These are phyloP conservation scores for Chlamydomonas incerta DNA, from an alignment of 139 green algal genomes.

Conservation along the genomic window DNA sequence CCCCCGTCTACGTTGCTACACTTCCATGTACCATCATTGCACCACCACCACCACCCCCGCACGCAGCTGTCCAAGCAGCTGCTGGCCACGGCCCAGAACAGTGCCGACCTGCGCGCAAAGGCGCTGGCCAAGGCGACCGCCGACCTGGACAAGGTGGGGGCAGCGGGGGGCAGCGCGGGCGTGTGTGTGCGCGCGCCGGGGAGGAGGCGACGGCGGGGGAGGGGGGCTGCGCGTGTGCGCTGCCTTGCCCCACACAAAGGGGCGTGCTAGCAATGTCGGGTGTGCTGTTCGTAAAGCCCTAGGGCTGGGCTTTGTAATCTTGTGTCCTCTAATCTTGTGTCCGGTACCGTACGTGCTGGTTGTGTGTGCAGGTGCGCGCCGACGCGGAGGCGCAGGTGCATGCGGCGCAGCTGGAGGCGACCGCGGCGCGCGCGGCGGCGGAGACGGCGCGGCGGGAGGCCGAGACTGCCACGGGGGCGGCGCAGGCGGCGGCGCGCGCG, in stretches of 20 bases:
- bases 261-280: too few relatives aligned
- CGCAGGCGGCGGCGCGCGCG: not conserved
- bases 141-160: not conserved
- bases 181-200: too few relatives aligned
- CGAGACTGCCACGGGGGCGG: not conserved
- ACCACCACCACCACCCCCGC: too few relatives aligned
- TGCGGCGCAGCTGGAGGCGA: not conserved
- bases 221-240: too few relatives aligned
- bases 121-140: conserved; percentile 12
- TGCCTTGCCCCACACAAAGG: too few relatives aligned
- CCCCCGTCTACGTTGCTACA: too few relatives aligned
- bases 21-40: too few relatives aligned
- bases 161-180: not conserved
- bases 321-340: too few relatives aligned
- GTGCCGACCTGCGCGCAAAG: not conserved
- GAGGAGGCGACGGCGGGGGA: not conserved
- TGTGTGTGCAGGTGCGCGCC: not conserved
- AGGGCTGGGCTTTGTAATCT: too few relatives aligned
- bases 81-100: conserved; percentile 3
- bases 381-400: not conserved
- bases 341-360: not conserved
- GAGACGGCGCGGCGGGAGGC: not conserved
- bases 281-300: too few relatives aligned
- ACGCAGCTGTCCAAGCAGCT: conserved; percentile 29
- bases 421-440: not conserved